Percentiles rank a stretch among this genome's conserved stretches.
Evolutionary conservation across 2,329 filamentous ascomycete genomes (phyloP).

Genomic region (Diaporthe ilicicola): DNA sequence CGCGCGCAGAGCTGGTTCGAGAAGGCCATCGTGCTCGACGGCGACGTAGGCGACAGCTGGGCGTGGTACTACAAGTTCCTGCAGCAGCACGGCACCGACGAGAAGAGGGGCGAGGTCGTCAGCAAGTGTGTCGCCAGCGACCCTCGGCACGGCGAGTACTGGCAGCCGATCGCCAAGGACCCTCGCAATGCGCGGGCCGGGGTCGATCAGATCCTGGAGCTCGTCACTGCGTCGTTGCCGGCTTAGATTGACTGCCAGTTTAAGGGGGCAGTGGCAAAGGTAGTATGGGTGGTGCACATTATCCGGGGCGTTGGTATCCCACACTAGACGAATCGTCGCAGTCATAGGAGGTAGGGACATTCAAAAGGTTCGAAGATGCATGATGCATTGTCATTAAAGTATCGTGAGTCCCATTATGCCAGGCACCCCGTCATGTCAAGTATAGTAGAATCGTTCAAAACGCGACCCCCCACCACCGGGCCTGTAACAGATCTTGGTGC

Average conservation of each 20-base stretch:
- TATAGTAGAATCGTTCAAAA: conserved; percentile 17
- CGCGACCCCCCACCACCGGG: background rate
- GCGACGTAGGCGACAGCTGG: conserved; percentile 92
- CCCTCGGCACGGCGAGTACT: conserved; percentile 90
- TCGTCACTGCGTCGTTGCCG: conserved; percentile 68
- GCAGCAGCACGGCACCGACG: conserved; percentile 89
- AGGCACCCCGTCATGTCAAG: conserved; percentile 13
- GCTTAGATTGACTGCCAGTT: conserved; percentile 14
- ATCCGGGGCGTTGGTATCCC: background rate
- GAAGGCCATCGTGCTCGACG: conserved; percentile 88
- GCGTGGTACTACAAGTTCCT: conserved; percentile 98
- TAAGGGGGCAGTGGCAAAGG: no score
- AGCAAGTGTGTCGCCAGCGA: conserved; percentile 83
- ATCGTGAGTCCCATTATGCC: conserved; percentile 14
- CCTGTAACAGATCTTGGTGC: background rate
- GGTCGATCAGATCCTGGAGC: conserved; percentile 82
- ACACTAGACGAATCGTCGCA: no score
- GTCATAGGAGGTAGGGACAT: background rate
- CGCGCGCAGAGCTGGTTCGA: conserved; percentile 98
- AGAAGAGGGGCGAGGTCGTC: conserved; percentile 88
- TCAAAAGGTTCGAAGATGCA: background rate
- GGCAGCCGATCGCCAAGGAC: conserved; percentile 87
- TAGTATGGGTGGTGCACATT: background rate
- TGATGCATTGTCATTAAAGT: conserved; percentile 14
- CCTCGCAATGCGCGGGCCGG: conserved; percentile 80